Base-by-base conservation (phyloP, 768 basidiomycete genomes). In the Hericium alpestre region DNA sequence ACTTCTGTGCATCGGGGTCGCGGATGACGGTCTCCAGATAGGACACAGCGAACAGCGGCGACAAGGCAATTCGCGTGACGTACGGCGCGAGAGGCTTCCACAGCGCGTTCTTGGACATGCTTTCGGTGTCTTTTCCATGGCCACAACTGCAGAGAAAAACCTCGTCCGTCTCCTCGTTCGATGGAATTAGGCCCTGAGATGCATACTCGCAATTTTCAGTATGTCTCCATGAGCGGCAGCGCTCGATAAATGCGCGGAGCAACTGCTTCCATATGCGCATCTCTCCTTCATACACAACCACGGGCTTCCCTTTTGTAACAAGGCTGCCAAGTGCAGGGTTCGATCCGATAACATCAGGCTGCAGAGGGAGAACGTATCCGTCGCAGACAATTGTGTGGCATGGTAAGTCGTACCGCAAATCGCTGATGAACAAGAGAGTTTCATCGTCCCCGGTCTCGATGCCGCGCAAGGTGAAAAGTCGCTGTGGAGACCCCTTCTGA, bases 131-230 rank as follows among this genome's bases (percentile, higher is more conserved):
- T 48, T 80, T 71, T 4, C 81, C 81, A 32, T 66, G 65, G 1
- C 82, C 82, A 52, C 83, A 84, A 2, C 70, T 71, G 59, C 83
- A 85, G 20, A 82, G 64, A 0, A 79, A 78, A 7, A 62, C 62
- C 38, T 67, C 65, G 3, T 69, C 69, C 13, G 71, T 66, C 37
- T 75, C 72, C 10, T 63, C 61, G 32, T 67, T 66, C 3, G 76
- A 65, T 0, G 80, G 79, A 22, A 79, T 67, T 9, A 11, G 37
- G 50, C 58, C 18, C 37, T 22, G 37, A 16, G 59, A 16, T 40
- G n/a, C 11, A 63, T 82, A 83, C 65, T 79, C 77, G 69, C 83
- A 84, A 16, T 65, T 65, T 3, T 63, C 38, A 12, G 56, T 61
- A 62, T 84, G 82, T 12, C 65, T 63, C 81, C 81, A 83, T 0